Percentiles rank a stretch among this genome's conserved stretches.
phyloP scores from a whole-genome alignment of 2,329 filamentous ascomycete genomes.

The Madurella fahalii region DNA sequence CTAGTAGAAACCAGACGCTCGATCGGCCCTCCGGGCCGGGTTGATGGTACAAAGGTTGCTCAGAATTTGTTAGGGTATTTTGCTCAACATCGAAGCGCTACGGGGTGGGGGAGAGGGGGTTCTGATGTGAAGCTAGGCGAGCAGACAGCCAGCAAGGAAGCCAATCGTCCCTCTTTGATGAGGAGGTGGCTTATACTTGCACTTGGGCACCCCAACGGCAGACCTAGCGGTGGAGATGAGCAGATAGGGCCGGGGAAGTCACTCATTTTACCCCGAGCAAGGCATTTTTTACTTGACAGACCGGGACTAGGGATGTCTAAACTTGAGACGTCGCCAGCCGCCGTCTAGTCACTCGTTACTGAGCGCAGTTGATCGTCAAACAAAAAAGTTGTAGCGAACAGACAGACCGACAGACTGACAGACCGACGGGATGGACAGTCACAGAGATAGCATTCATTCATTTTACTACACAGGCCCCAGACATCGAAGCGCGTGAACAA shows the following conservation, averaged over 20 bases:
- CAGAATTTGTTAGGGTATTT: constrained; percentile 17
- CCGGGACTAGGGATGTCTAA: neutral
- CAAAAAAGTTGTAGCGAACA: neutral
- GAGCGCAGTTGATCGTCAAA: constrained; percentile 3
- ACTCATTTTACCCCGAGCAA: constrained; percentile 9
- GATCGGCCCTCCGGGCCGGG: constrained; percentile 5
- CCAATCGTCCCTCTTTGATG: neutral
- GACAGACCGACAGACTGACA: neutral
- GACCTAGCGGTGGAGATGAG: constrained; percentile 1
- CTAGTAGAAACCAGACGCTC: constrained; percentile 5
- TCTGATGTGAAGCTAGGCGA: neutral
- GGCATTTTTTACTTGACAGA: constrained; percentile 4
- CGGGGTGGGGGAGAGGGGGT: constrained; percentile 3
- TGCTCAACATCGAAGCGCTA: constrained; percentile 8
- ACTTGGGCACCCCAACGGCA: neutral
- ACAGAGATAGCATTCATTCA: constrained; percentile 1
- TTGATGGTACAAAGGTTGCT: constrained; percentile 8
- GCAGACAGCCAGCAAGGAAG: neutral
- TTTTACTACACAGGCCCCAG: neutral
- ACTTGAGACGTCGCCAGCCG: neutral
- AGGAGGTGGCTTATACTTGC: neutral
- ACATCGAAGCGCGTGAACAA: too few relatives aligned
- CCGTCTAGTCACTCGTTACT: constrained; percentile 10
- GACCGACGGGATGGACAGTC: neutral
- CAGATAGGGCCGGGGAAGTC: neutral